phyloP scores from a whole-genome alignment of 83 land plant genomes.

The Picea engelmannii region DNA sequence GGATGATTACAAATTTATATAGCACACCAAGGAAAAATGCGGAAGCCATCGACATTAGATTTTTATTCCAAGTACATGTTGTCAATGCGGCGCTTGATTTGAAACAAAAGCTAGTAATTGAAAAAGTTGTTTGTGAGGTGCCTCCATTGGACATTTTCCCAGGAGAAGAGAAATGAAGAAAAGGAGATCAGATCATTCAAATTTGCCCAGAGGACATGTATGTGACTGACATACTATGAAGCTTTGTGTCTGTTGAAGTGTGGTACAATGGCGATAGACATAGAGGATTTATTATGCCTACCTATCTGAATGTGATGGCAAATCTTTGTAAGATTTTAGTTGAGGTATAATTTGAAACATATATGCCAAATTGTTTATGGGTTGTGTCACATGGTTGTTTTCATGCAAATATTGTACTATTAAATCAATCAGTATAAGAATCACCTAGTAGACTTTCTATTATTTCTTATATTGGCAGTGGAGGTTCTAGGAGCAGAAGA shows the following conservation, averaged over 20 bases:
- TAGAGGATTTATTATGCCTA: background rate
- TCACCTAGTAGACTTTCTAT: too few species aligned
- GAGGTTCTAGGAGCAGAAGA: background rate
- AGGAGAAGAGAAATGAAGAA: background rate
- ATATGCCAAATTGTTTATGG: background rate
- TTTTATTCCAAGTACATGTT: too few species aligned
- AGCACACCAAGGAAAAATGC: background rate
- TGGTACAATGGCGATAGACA: background rate
- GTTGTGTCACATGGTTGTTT: background rate
- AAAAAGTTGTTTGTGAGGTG: too few species aligned
- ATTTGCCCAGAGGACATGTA: background rate
- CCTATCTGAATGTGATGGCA: background rate
- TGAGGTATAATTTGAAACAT: background rate
- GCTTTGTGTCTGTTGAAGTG: background rate
- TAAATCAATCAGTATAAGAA: background rate
- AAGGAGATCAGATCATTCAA: background rate
- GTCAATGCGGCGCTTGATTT: too few species aligned
- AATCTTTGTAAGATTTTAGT: background rate
- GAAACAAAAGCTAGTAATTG: background rate
- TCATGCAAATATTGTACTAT: background rate
- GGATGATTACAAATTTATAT: background rate
- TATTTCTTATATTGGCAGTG: background rate
- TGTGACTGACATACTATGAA: background rate
- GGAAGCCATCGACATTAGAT: background rate
- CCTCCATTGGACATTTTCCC: too few species aligned